A percentile compares a stretch with the other conserved stretches of the same genome.
These are phyloP conservation scores for Nicotiana paniculata DNA, from an alignment of 257 asterid genomes.

Conservation along the genomic window DNA sequence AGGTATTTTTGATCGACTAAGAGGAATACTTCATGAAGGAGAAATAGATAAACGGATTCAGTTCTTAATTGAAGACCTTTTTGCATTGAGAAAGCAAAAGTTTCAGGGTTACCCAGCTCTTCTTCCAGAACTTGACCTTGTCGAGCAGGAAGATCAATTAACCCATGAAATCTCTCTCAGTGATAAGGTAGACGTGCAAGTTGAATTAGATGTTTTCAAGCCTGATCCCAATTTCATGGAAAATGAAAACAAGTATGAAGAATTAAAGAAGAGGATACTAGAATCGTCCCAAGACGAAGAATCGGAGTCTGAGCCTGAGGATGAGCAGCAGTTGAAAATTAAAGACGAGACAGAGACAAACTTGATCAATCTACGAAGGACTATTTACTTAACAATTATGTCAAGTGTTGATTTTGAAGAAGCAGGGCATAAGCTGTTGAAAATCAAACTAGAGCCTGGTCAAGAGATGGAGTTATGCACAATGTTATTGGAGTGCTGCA, in stretches of 20 bases:
- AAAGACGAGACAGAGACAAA: conserved; percentile 89
- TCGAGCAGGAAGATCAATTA: conserved; percentile 87
- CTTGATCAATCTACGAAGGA: conserved; percentile 78
- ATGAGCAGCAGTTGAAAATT: conserved; percentile 74
- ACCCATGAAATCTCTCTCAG: conserved; percentile 78
- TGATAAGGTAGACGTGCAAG: too few relatives aligned
- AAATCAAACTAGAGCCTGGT: conserved; percentile 92
- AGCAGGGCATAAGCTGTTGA: conserved; percentile 85
- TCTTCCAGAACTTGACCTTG: conserved; percentile 83
- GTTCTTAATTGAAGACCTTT: conserved; percentile 80
- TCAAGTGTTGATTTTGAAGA: conserved; percentile 96
- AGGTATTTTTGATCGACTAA: conserved; percentile 46
- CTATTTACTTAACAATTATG: conserved; percentile 90
- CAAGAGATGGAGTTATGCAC: conserved; percentile 96
- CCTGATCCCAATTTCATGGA: neutral
- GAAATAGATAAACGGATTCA: conserved; percentile 89
- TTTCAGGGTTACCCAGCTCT: conserved; percentile 91
- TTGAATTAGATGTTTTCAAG: neutral
- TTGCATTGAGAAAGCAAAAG: conserved; percentile 89
- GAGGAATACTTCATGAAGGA: conserved; percentile 97
- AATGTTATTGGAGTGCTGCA: conserved; percentile 95
- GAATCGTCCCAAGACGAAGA: too few relatives aligned
- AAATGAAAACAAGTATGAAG: neutral
- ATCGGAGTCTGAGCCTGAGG: conserved; percentile 52
- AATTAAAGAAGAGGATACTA: too few relatives aligned